phyloP scores from a whole-genome alignment of 257 asterid genomes.

The Plantago major region DNA sequence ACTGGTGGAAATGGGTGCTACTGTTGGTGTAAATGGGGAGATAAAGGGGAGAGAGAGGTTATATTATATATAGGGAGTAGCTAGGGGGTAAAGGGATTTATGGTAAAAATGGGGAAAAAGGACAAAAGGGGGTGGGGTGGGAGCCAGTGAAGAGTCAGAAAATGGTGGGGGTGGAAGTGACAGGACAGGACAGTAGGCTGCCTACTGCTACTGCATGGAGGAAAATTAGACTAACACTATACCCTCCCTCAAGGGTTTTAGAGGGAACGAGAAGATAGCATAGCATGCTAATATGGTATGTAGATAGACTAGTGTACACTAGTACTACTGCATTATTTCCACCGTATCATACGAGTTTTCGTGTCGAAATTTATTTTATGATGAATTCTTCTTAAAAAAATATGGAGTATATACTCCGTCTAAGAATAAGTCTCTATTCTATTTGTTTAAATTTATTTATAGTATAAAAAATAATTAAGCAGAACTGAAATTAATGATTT shows the following conservation, averaged over 20 bases:
- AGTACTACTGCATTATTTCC: neutral
- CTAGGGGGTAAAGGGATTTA: too few relatives aligned
- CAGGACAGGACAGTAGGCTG: conserved; percentile 48
- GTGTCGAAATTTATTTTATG: too few relatives aligned
- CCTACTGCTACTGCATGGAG: neutral
- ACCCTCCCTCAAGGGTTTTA: too few relatives aligned
- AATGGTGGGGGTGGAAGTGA: conserved; percentile 48
- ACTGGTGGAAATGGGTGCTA: neutral
- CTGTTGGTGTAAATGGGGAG: neutral
- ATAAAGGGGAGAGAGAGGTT: conserved; percentile 7
- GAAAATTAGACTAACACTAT: too few relatives aligned
- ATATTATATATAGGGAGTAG: neutral
- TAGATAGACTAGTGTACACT: neutral
- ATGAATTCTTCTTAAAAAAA: too few relatives aligned
- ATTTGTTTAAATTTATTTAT: too few relatives aligned
- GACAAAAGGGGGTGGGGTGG: conserved; percentile 7
- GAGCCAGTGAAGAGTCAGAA: conserved; percentile 39
- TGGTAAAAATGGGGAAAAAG: conserved; percentile 17
- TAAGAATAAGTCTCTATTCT: too few relatives aligned
- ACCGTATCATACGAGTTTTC: too few relatives aligned
- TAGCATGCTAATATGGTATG: neutral
- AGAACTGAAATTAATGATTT: too few relatives aligned
- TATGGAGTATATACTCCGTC: too few relatives aligned
- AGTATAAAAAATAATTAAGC: too few relatives aligned
- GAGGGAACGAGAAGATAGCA: neutral